Percentiles rank a stretch among this genome's conserved stretches.
Conservation (phyloP, 202 grass and related monocot species). For the Schoenoplectus tabernaemontani region DNA sequence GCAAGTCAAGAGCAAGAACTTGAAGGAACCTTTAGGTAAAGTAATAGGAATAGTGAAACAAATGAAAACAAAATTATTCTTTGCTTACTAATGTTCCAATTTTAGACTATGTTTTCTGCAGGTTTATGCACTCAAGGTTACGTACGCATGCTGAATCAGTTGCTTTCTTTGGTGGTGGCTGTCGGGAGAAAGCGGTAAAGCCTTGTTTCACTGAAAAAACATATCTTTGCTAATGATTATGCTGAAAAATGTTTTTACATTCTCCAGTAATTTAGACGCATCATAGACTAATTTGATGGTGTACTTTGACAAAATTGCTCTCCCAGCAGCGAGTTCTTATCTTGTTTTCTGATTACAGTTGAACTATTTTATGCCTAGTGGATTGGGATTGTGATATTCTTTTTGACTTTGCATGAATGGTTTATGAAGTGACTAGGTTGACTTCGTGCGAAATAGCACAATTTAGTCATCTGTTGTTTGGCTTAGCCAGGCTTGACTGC, state of each 20-base stretch:
- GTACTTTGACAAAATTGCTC: too few relatives aligned
- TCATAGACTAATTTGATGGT: too few relatives aligned
- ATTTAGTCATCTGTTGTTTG: not conserved
- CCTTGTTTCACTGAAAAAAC: not conserved
- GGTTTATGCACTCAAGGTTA: conserved; percentile 89
- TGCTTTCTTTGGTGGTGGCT: conserved; percentile 97
- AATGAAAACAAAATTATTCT: too few relatives aligned
- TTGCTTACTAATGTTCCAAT: not conserved
- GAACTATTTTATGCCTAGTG: not conserved
- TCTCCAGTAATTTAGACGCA: too few relatives aligned
- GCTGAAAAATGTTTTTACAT: too few relatives aligned
- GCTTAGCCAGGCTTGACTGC: not conserved
- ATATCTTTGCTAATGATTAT: too few relatives aligned
- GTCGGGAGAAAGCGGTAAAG: conserved; percentile 75
- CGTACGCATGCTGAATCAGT: conserved; percentile 88
- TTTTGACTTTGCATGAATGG: not conserved
- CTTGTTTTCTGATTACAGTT: not conserved
- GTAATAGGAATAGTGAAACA: not conserved
- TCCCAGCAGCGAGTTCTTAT: too few relatives aligned
- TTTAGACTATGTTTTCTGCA: conserved; percentile 39
- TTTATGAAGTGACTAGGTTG: not conserved
- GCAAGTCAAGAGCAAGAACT: conserved; percentile 81
- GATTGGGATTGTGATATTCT: not conserved
- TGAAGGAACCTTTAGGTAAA: conserved; percentile 87
- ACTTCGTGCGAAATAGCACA: not conserved